Evolutionary conservation across 2,329 filamentous ascomycete species (phyloP), one percentile per base, ranked within the genome.

Genomic region (Colletotrichum destructivum): DNA sequence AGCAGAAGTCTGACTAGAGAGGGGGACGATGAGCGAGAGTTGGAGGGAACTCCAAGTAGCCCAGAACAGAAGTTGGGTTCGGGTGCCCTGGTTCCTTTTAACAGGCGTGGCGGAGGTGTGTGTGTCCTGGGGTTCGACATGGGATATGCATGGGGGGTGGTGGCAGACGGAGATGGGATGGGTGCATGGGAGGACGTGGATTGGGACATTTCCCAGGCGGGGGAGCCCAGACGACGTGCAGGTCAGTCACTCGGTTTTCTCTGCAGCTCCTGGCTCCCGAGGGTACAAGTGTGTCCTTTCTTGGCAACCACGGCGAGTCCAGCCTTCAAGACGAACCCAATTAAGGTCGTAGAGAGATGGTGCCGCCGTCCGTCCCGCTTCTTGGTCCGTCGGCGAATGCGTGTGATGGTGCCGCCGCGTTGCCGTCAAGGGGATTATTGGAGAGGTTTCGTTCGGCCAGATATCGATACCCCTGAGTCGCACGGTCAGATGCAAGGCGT

Each of bases 81-180:
- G 66, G 70, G 70, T 65, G 70, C 51, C 69, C 66, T 56, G 70
- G 66, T 71, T 66, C 66, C 66, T 72, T 71, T 72, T 65, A 35
- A 35, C 31, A 72, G 66, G 61, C 70, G 67, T 57, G 61, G 70
- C 56, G 52, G 70, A 35, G 66, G 26, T 60, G 66, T 61, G 70
- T 61, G 70, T 61, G 66, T 65, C 31, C 62, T 44, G 66, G 69
- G 61, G 44, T 65, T 70, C 66, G 70, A 69, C 62, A 71, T 66
- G 61, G 62, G 46, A 67, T 49, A 46, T 49, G 56, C 68, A 71
- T 62, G 47, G 61, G 60, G 69, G 69, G n/a, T 49, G 44, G 31
- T 56, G 66, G 65, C 35, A 62, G 64, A 52, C 57, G 44, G 56
- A 57, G 62, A 71, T 68, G 35, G 69, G 69, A 71, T 68, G 35